Evolutionary conservation across 768 basidiomycete species (phyloP), one percentile per base, ranked within the genome.

Genomic region (Pholiota molesta): DNA sequence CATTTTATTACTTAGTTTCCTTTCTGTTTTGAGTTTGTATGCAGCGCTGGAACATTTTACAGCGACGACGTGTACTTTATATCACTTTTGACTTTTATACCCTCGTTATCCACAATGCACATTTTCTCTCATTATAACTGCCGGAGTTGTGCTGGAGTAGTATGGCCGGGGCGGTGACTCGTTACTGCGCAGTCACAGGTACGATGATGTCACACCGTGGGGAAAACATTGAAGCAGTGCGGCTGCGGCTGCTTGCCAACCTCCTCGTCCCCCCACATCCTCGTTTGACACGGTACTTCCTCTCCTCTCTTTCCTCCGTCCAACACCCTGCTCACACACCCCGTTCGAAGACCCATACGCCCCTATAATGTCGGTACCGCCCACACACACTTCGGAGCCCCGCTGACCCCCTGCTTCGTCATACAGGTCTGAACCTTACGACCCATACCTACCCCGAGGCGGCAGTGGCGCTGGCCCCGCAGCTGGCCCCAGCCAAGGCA

Each of bases 391-490:
- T 17, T 16, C 40, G 35, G 26, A 44, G 26, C 16, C 39, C 31
- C 44, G 54, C 60, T 68, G 55, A 65, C 55, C 44, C 35, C n/a
- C 37, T 55, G 52, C n/a, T 45, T 63, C 57, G 49, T 59, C 55
- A 65, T 55, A 44, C 75, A 97, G 95, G 95, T 94, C 95, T 73
- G 94, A 97, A 80, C 96, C 95, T 73, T 98, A 98, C 79, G 97
- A 99, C 85, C 97, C 97, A 67, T 99, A 99, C 79, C 84, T 98
- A 64, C 95, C 96, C 66, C 90, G 92, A 69, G 87, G 85, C 74
- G 90, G 91, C 75, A 79, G 86, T 60, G 83, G 87, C 54, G 80
- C 89, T 13, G 83, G 81, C 9, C 54, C 63, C 49, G 75, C 84
- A 35, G 77, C 82, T 44, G 78, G 78, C 35, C 72, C 80, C 72